These are phyloP conservation scores for Sicyos baderoa DNA, from an alignment of 306 rosid species.

Conservation along the genomic window DNA sequence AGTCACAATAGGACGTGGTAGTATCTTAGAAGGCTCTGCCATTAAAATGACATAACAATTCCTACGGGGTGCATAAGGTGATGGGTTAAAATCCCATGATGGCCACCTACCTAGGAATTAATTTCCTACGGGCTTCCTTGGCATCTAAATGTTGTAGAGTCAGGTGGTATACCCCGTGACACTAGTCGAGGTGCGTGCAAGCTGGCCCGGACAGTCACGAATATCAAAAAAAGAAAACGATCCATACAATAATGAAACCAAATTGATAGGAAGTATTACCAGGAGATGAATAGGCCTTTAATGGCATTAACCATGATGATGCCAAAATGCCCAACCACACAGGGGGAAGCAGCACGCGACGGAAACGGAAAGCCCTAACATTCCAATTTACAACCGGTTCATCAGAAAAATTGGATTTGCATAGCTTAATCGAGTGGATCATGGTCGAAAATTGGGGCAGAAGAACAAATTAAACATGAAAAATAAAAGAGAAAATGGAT, in stretches of 20 bases:
- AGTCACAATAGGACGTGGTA: not conserved
- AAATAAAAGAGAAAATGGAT: not conserved
- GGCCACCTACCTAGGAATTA: no score
- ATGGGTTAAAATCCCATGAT: no score
- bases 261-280: conserved; percentile 27
- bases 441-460: not conserved
- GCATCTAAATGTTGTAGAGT: no score
- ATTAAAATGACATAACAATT: not conserved
- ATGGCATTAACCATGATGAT: conserved; percentile 43
- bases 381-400: not conserved
- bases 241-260: not conserved
- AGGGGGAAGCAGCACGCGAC: conserved; percentile 30
- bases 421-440: not conserved
- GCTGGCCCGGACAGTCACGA: no score
- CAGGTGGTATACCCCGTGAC: no score
- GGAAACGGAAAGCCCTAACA: not conserved
- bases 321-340: conserved; percentile 7
- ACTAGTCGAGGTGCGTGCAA: no score
- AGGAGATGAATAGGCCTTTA: conserved; percentile 44
- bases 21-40: not conserved
- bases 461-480: not conserved
- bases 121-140: no score
- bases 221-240: not conserved
- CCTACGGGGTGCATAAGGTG: no score
- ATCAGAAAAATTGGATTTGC: not conserved